phyloP scores from a whole-genome alignment of 495 filamentous ascomycete species.

The Parmelia sp. region DNA sequence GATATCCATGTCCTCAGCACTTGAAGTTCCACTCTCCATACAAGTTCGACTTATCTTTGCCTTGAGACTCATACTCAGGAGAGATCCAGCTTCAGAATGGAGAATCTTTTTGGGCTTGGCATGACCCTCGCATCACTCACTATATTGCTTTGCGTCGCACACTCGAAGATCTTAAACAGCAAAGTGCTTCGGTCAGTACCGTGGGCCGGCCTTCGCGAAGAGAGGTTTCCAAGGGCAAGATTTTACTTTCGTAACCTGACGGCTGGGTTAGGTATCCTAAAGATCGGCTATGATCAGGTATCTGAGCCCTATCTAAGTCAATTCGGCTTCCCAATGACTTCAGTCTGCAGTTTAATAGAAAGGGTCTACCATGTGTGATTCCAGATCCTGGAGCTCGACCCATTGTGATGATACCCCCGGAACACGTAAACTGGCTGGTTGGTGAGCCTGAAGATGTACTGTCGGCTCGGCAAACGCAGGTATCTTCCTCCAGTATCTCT shows the following conservation, averaged over 20 bases:
- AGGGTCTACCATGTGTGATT: background rate
- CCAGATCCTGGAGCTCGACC: background rate
- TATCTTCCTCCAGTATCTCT: background rate
- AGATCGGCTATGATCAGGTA: conserved; percentile 1
- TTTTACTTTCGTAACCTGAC: conserved; percentile 6
- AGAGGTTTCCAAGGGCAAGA: background rate
- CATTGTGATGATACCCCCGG: conserved; percentile 8
- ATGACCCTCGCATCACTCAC: background rate
- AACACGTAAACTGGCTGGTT: conserved; percentile 7
- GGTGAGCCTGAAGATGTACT: conserved; percentile 4
- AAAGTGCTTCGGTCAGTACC: background rate
- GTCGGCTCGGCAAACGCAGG: background rate
- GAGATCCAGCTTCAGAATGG: background rate
- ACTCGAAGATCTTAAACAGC: background rate
- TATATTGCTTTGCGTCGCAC: background rate
- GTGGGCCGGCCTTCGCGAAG: conserved; percentile 5
- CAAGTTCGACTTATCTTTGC: too few relatives aligned
- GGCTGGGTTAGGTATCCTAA: conserved; percentile 6
- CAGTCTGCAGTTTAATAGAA: background rate
- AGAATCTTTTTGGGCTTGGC: too few relatives aligned
- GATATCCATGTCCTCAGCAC: too few relatives aligned
- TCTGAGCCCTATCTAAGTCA: background rate
- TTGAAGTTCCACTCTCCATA: too few relatives aligned
- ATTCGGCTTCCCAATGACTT: background rate
- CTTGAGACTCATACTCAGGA: background rate